Percentiles rank a stretch among this genome's conserved stretches.
Evolutionary conservation across 1,284 basidiomycete species (phyloP).

Genomic region (Ganoderma leucocontextum): DNA sequence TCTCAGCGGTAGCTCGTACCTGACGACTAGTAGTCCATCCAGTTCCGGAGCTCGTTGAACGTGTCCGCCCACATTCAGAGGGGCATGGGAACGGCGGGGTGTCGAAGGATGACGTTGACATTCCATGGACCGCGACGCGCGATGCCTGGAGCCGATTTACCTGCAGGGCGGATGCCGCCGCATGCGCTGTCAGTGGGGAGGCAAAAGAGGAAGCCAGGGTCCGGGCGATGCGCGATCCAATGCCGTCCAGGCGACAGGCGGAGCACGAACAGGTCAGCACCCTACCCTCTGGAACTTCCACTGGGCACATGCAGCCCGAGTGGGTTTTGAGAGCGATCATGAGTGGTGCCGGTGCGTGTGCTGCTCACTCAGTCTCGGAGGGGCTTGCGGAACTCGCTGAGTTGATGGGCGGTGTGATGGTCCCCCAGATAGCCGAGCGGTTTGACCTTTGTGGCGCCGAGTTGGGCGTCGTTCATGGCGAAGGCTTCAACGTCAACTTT

Average conservation of each 20-base stretch:
- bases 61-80: neutral
- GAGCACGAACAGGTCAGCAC: slow-evolving; percentile 15
- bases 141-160: slow-evolving; percentile 21
- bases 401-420: neutral
- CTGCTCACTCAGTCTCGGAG: neutral
- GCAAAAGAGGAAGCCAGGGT: slow-evolving; percentile 9
- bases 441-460: neutral
- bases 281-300: slow-evolving; percentile 17
- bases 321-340: slow-evolving; percentile 18
- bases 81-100: slow-evolving; percentile 6
- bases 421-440: neutral
- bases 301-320: slow-evolving; percentile 11
- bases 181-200: slow-evolving; percentile 1
- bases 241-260: neutral
- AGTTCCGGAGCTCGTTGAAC: neutral
- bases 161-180: slow-evolving; percentile 10
- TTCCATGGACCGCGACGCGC: neutral
- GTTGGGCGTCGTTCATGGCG: neutral
- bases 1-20: slow-evolving; percentile 1
- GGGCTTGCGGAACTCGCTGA: neutral
- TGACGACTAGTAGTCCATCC: neutral
- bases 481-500: neutral
- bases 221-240: slow-evolving; percentile 3
- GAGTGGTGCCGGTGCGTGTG: neutral
- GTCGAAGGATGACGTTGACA: neutral